A percentile compares a stretch with the other conserved stretches of the same genome.
phyloP scores from a whole-genome alignment of 768 basidiomycete genomes.

The Russula virescens region DNA sequence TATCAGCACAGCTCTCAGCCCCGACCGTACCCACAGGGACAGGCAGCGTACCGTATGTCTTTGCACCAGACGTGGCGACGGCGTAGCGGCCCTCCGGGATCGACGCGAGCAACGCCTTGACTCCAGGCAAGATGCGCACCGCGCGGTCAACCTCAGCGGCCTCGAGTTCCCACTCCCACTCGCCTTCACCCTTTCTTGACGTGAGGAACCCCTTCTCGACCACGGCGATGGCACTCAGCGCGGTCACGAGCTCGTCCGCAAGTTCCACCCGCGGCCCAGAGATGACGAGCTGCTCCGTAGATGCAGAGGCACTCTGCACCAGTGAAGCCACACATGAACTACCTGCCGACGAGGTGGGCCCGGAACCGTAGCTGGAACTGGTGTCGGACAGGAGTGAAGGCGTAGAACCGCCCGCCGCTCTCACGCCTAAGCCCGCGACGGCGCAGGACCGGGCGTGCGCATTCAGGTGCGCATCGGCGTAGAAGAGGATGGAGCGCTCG shows the following conservation, averaged over 20 bases:
- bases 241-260: neutral
- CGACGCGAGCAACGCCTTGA: conserved; percentile 55
- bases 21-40: neutral
- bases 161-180: conserved; percentile 50
- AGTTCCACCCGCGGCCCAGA: neutral
- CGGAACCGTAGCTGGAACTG: conserved; percentile 29
- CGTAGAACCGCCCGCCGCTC: conserved; percentile 30
- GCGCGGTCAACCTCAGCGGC: conserved; percentile 51
- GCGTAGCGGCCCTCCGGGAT: conserved; percentile 63
- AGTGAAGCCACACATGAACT: conserved; percentile 40
- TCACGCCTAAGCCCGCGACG: conserved; percentile 28
- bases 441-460: conserved; percentile 22
- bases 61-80: conserved; percentile 69
- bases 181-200: conserved; percentile 26
- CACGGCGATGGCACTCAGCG: neutral
- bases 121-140: conserved; percentile 70
- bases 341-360: conserved; percentile 37
- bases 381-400: conserved; percentile 25
- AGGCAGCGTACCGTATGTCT: conserved; percentile 49
- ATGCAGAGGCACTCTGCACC: neutral
- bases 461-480: conserved; percentile 51
- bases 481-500: conserved; percentile 59
- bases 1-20: neutral
- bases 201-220: too few relatives aligned
- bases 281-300: neutral